A percentile compares a stretch with the other conserved stretches of the same genome.
Conservation (phyloP, 1,284 basidiomycete genomes). For the Cutaneotrichosporon mucoides region DNA sequence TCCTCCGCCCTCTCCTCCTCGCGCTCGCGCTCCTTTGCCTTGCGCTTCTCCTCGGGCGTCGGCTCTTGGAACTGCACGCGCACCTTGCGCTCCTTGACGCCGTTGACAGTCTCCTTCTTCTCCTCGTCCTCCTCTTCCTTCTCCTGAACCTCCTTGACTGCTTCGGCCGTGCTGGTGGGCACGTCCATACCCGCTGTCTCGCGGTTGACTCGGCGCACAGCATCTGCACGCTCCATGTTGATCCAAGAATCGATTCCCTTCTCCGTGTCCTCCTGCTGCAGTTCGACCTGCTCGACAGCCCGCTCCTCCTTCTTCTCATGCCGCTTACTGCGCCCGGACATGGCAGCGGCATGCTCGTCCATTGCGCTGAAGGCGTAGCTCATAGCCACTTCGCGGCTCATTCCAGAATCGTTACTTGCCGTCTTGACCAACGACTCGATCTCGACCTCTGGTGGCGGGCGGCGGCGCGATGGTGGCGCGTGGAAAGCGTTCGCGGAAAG, state of each 20-base stretch:
- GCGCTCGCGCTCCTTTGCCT: not conserved
- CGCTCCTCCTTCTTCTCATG: constrained; percentile 7
- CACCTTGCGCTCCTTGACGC: constrained; percentile 3
- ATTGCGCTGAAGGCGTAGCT: constrained; percentile 36
- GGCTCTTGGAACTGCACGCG: constrained; percentile 2
- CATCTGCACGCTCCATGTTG: constrained; percentile 21
- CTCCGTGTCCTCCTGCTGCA: constrained; percentile 17
- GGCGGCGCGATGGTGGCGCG: constrained; percentile 25
- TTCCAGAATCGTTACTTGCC: constrained; percentile 19
- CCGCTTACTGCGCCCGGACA: not conserved
- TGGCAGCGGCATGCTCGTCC: constrained; percentile 20
- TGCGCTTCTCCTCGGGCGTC: constrained; percentile 4
- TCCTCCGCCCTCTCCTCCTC: constrained; percentile 5
- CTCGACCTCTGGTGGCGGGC: constrained; percentile 19
- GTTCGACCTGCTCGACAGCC: constrained; percentile 15
- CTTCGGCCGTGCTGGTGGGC: constrained; percentile 18
- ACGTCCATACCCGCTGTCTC: constrained; percentile 23
- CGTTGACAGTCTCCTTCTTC: constrained; percentile 8
- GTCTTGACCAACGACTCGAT: constrained; percentile 27
- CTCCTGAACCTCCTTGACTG: constrained; percentile 7
- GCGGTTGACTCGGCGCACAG: not conserved
- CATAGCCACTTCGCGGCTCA: constrained; percentile 39
- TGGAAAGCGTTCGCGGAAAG: constrained; percentile 36
- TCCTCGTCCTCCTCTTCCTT: constrained; percentile 9
- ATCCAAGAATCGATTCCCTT: constrained; percentile 42